A percentile compares a stretch with the other conserved stretches of the same genome.
phyloP scores from a whole-genome alignment of 164 flowering plant genomes.

The Litsea cubeba region DNA sequence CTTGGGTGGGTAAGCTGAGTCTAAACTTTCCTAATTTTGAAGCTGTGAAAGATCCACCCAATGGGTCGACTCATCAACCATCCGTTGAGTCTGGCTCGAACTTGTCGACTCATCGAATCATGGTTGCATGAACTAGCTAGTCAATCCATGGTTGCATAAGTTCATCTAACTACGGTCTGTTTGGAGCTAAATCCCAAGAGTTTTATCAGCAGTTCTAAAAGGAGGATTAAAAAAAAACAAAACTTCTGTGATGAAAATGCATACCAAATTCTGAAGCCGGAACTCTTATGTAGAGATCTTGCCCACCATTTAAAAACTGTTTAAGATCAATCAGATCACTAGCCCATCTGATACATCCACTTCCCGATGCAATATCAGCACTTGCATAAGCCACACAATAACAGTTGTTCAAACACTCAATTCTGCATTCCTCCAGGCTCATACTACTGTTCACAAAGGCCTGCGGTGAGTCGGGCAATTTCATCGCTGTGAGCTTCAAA shows the following conservation, averaged over 20 bases:
- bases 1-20: too few species aligned
- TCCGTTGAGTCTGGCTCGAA: too few species aligned
- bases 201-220: neutral
- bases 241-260: neutral
- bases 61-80: too few species aligned
- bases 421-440: conserved; percentile 20
- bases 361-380: conserved; percentile 7
- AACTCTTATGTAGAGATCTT: conserved; percentile 24
- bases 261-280: conserved; percentile 28
- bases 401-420: conserved; percentile 19
- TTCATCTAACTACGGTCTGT: too few species aligned
- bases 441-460: neutral
- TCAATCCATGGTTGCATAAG: too few species aligned
- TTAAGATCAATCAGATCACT: conserved; percentile 21
- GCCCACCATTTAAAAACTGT: conserved; percentile 6
- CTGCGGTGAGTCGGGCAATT: conserved; percentile 17
- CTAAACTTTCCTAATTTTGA: too few species aligned
- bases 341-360: conserved; percentile 31
- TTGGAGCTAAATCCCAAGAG: too few species aligned
- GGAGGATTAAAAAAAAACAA: neutral
- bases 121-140: too few species aligned
- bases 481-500: conserved; percentile 7
- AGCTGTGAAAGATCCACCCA: too few species aligned
- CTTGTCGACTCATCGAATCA: too few species aligned
- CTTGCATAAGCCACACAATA: conserved; percentile 24